Evolutionary conservation across 2,329 filamentous ascomycete species (phyloP).

Genomic region (Simplicillium sp.): DNA sequence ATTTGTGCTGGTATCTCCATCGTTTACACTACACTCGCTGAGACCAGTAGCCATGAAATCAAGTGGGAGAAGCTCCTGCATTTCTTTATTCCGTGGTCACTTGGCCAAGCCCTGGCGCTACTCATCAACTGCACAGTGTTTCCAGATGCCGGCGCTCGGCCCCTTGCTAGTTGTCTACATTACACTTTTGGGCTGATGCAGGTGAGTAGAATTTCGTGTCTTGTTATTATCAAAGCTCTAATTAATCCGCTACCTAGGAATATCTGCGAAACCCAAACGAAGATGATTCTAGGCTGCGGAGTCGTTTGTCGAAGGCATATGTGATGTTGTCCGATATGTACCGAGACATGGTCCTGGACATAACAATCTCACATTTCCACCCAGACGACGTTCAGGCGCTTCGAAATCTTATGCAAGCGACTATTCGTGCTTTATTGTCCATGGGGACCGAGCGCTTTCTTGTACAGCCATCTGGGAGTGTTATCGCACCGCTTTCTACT

Average conservation of each 20-base stretch:
- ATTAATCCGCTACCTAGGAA: conserved; percentile 12
- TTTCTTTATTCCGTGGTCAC: conserved; percentile 45
- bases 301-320: conserved; percentile 39
- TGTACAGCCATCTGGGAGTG: conserved; percentile 16
- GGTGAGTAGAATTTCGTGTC: conserved; percentile 17
- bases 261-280: conserved; percentile 20
- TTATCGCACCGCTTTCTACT: conserved; percentile 21
- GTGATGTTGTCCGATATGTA: conserved; percentile 46
- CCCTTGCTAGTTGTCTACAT: conserved; percentile 37
- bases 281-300: conserved; percentile 22
- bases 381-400: conserved; percentile 39
- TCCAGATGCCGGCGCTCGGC: conserved; percentile 46
- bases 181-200: conserved; percentile 36
- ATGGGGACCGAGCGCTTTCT: conserved; percentile 38
- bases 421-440: conserved; percentile 42
- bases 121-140: conserved; percentile 36
- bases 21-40: conserved; percentile 41
- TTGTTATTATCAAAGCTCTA: background rate
- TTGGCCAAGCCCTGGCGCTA: conserved; percentile 44
- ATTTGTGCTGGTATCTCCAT: conserved; percentile 47
- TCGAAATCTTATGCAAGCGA: conserved; percentile 45
- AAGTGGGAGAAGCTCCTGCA: conserved; percentile 39
- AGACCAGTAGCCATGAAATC: conserved; percentile 30
- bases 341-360: conserved; percentile 45
- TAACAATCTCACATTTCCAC: conserved; percentile 43